Evolutionary conservation across 148 eudicot species (phyloP).

Genomic region (Rhododendron henanense): DNA sequence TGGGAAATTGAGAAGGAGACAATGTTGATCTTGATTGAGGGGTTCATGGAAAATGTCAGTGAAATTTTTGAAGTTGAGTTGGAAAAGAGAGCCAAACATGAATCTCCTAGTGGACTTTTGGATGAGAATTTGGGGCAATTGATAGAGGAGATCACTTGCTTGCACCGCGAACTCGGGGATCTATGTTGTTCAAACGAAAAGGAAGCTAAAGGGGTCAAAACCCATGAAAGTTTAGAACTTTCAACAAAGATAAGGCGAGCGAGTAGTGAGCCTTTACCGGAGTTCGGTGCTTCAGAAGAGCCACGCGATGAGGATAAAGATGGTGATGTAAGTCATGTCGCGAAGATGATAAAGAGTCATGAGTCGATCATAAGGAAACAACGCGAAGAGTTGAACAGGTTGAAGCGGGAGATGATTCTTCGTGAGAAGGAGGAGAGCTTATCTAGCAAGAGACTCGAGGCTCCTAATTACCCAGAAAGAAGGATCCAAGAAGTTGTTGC

Average conservation of each 20-base stretch:
- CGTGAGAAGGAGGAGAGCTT: conserved; percentile 16
- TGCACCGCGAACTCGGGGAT: conserved; percentile 32
- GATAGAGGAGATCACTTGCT: conserved; percentile 31
- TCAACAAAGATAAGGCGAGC: conserved; percentile 4
- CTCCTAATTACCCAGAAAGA: conserved; percentile 14
- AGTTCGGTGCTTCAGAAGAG: not conserved
- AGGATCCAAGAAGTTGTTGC: conserved; percentile 23
- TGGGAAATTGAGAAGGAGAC: conserved; percentile 46
- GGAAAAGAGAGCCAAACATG: conserved; percentile 5
- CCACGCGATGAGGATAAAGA: conserved; percentile 13
- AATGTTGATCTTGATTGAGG: conserved; percentile 28
- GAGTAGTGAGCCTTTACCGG: conserved; percentile 27
- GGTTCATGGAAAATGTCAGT: conserved; percentile 32
- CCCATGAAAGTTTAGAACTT: not conserved
- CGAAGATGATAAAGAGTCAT: conserved; percentile 38
- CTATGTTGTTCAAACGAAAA: conserved; percentile 17
- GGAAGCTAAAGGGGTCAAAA: not conserved
- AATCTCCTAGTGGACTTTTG: not conserved
- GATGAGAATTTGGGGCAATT: conserved; percentile 28
- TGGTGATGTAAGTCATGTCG: conserved; percentile 24
- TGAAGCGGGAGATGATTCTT: conserved; percentile 25
- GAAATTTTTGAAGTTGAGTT: conserved; percentile 17
- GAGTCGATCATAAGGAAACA: conserved; percentile 39
- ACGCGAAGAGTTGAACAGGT: conserved; percentile 26
- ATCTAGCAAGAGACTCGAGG: conserved; percentile 18